phyloP scores from a whole-genome alignment of 345 rosid species.

The Eucalyptus cloeziana region DNA sequence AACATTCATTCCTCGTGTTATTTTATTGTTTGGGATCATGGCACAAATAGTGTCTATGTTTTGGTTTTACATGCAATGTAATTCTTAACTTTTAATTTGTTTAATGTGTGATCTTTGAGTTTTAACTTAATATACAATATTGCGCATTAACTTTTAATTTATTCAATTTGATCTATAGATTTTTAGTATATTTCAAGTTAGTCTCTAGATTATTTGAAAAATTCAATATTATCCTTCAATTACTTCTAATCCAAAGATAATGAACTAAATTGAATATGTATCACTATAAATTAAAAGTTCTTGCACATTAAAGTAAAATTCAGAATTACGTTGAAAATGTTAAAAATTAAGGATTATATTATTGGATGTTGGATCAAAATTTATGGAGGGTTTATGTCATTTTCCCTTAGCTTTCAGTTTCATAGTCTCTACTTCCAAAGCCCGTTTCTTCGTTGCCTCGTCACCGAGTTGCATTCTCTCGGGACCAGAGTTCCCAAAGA shows the following conservation, averaged over 20 bases:
- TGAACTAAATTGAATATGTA: no score
- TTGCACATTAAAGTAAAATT: fast-evolving
- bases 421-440: not conserved
- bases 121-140: fast-evolving
- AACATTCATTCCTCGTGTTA: not conserved
- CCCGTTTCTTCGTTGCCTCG: not conserved
- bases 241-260: no score
- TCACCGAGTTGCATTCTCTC: not conserved
- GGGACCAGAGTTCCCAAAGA: not conserved
- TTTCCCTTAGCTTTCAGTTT: not conserved
- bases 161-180: fast-evolving
- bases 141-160: fast-evolving
- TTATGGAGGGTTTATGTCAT: not conserved
- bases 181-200: no score
- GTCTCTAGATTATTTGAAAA: no score
- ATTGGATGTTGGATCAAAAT: fast-evolving
- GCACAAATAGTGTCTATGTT: no score
- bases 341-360: no score
- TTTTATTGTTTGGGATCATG: not conserved
- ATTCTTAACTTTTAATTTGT: no score
- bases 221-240: no score
- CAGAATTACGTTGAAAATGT: no score
- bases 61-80: no score
- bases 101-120: fast-evolving
- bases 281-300: no score